Conservation (phyloP, 768 basidiomycete genomes). For the Serendipita indica region DNA sequence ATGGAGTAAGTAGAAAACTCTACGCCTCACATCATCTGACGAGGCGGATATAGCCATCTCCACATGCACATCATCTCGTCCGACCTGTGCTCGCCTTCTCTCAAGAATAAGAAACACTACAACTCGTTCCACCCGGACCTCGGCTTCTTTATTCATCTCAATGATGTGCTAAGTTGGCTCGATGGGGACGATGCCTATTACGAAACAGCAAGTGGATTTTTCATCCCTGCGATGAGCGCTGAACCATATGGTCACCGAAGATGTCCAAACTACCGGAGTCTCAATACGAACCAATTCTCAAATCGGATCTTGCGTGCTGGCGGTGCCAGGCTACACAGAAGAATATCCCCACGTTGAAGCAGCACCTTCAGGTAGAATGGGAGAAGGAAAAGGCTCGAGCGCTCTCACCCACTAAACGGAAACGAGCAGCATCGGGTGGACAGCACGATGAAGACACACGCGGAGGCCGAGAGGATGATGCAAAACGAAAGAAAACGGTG, state of each 20-base stretch:
- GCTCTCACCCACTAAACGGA: not conserved
- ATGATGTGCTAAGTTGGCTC: constrained; percentile 71
- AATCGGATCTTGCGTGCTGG: constrained; percentile 54
- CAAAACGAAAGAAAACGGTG: not conserved
- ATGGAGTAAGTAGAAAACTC: constrained; percentile 85
- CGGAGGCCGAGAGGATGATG: not conserved
- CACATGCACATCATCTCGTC: constrained; percentile 77
- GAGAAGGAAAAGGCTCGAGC: constrained; percentile 27
- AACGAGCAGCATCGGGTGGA: not conserved
- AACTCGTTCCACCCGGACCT: constrained; percentile 77
- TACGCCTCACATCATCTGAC: constrained; percentile 14
- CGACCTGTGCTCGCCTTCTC: constrained; percentile 48
- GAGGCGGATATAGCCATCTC: constrained; percentile 49
- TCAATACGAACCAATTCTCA: constrained; percentile 50
- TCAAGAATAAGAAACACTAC: constrained; percentile 85
- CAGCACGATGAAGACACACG: not conserved
- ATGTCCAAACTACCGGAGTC: constrained; percentile 36
- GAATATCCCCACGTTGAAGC: constrained; percentile 61
- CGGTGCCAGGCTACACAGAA: constrained; percentile 45
- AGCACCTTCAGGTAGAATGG: constrained; percentile 65
- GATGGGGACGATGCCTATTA: constrained; percentile 46
- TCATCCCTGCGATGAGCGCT: not conserved
- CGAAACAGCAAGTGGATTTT: constrained; percentile 33
- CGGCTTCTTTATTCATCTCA: constrained; percentile 69
- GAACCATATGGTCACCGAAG: constrained; percentile 23